A percentile compares a stretch with the other conserved stretches of the same genome.
Conservation (phyloP, 2,329 filamentous ascomycete species). For the Colletotrichum gigasporum region DNA sequence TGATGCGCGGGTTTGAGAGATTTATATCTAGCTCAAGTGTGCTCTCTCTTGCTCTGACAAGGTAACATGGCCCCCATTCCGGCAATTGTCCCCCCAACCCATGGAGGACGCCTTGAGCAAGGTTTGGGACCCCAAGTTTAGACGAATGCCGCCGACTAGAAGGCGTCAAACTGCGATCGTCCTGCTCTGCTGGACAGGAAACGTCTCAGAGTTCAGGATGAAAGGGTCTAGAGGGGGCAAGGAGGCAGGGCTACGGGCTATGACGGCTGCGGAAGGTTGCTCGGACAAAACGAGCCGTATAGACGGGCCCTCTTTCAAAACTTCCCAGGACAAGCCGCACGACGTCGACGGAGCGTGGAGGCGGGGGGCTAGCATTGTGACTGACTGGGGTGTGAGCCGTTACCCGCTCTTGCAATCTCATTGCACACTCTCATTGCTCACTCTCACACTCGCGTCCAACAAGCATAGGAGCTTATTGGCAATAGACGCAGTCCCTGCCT, state of each 20-base stretch:
- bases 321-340: not conserved
- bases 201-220: conserved; percentile 23
- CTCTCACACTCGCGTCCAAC: no score
- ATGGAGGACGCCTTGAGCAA: not conserved
- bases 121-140: conserved; percentile 16
- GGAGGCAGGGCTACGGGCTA: conserved; percentile 12
- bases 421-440: no score
- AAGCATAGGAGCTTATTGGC: conserved; percentile 19
- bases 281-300: conserved; percentile 16
- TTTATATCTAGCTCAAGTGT: conserved; percentile 32
- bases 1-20: conserved; percentile 33
- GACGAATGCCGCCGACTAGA: conserved; percentile 20
- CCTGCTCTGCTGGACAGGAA: conserved; percentile 19
- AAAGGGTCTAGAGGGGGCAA: conserved; percentile 20
- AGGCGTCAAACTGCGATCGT: conserved; percentile 17
- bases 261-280: conserved; percentile 20
- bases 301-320: conserved; percentile 17
- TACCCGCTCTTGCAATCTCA: not conserved
- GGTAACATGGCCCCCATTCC: conserved; percentile 5
- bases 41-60: not conserved
- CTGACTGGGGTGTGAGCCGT: conserved; percentile 16
- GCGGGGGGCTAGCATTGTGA: not conserved
- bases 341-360: not conserved
- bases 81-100: not conserved
- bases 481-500: not conserved